Evolutionary conservation across 140 eudicot genomes (phyloP).

Genomic region (Bidens hawaiensis): DNA sequence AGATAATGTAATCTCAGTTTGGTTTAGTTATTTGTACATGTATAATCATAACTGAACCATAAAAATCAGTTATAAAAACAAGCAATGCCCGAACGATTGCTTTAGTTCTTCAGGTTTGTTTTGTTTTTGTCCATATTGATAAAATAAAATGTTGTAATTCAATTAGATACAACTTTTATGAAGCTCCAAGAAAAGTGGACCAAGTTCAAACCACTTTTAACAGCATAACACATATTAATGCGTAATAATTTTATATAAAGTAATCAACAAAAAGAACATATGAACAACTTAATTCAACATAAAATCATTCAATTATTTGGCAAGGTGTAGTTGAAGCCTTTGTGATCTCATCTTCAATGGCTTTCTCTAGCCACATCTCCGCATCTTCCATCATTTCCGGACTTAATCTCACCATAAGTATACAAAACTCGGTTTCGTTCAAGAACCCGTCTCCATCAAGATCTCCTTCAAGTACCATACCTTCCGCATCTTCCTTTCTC

Average conservation of each 20-base stretch:
- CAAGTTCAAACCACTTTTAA: constrained; percentile 5
- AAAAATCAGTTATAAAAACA: too few species aligned
- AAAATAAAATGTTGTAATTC: background rate
- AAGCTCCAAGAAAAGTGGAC: constrained; percentile 19
- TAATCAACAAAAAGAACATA: background rate
- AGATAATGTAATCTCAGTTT: too few species aligned
- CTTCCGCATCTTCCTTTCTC: constrained; percentile 67
- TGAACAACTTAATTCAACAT: constrained; percentile 15
- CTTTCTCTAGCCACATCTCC: constrained; percentile 73
- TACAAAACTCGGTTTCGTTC: constrained; percentile 72
- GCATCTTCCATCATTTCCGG: constrained; percentile 93
- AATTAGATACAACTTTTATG: background rate
- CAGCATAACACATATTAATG: background rate
- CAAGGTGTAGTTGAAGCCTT: background rate
- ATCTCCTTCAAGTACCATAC: constrained; percentile 83
- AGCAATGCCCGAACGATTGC: too few species aligned
- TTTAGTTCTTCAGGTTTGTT: too few species aligned
- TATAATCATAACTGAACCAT: too few species aligned
- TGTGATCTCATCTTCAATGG: constrained; percentile 52
- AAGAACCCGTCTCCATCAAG: constrained; percentile 75
- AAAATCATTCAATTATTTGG: background rate
- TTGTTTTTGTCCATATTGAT: too few species aligned
- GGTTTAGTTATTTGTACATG: too few species aligned
- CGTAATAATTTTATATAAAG: background rate
- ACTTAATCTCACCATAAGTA: constrained; percentile 87